Evolutionary conservation across 2,329 filamentous ascomycete genomes (phyloP), one percentile per base, ranked within the genome.

Genomic region (Ophiostoma sp.): DNA sequence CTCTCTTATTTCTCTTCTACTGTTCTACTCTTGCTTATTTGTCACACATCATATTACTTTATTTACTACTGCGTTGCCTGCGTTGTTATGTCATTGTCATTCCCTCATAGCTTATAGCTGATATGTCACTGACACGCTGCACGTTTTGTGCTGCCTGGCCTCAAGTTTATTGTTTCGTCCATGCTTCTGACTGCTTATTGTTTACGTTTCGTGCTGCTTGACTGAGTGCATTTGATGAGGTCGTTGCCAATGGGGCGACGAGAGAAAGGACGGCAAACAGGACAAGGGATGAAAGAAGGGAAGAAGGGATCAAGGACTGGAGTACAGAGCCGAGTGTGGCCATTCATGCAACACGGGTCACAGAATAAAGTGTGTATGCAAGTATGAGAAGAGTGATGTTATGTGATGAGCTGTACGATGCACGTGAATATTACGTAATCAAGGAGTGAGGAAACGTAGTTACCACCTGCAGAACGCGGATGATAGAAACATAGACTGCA

Each of bases 41-140:
- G 6, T 11, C 5, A 15, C 33, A 33, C 23, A 31, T 44, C 57
- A 62, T 62, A 62, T 62, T 64, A 3, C 33, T 8, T 60, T 64
- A 64, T 64, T 7, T 64, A 36, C 60, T 23, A 10, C 57, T 60
- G 52, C 52, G 52, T 64, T 64, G 10, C 35, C 17, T 27, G 60
- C 27, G 33, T 31, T 23, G n/a, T 35, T 64, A 35, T 33, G 36
- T 57, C 36, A 23, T 36, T 39, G 23, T 52, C 57, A 44, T 66
- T 64, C 17, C n/a, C 44, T 65, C 52, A 69, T 66, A 54, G 66
- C 52, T 33, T 11, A 62, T 35, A 62, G 23, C 13, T 62, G 44
- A 48, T n/a, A 23, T 57, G 17, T 17, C 44, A 48, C 44, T 48
- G 17, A 17, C 44, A n/a, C 23, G 57, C 33, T 64, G 64, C 60